phyloP scores from a whole-genome alignment of 176 grass and related monocot genomes.

The Lolium multiflorum region DNA sequence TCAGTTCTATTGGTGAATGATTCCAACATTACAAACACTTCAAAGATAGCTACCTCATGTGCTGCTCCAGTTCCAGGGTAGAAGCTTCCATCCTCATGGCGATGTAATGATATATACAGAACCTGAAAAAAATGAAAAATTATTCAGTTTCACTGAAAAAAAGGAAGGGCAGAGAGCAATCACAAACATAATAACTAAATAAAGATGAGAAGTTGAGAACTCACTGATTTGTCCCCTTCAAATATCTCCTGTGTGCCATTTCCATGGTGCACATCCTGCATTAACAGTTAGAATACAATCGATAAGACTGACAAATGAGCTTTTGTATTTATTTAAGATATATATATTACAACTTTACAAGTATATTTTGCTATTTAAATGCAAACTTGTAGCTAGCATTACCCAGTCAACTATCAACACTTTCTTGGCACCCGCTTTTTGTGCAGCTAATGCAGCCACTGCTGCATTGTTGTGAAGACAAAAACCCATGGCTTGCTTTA shows the following conservation, averaged over 20 bases:
- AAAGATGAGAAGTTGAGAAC: slow-evolving; percentile 34
- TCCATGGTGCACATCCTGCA: slow-evolving; percentile 98
- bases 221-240: slow-evolving; percentile 80
- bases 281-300: slow-evolving; percentile 33
- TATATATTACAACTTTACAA: not conserved
- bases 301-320: slow-evolving; percentile 12
- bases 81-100: slow-evolving; percentile 92
- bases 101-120: slow-evolving; percentile 96
- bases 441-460: slow-evolving; percentile 88
- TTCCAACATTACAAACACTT: not conserved
- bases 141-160: not conserved
- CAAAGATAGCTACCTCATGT: slow-evolving; percentile 70
- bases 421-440: slow-evolving; percentile 93
- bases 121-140: slow-evolving; percentile 47
- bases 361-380: slow-evolving; percentile 15
- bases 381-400: slow-evolving; percentile 49
- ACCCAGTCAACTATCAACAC: slow-evolving; percentile 99
- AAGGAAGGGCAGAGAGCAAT: slow-evolving; percentile 7
- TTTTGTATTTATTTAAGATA: not conserved
- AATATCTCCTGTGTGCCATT: slow-evolving; percentile 99
- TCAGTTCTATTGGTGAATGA: not conserved
- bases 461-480: slow-evolving; percentile 98
- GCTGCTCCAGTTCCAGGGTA: slow-evolving; percentile 96
- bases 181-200: slow-evolving; percentile 15
- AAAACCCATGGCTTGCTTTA: slow-evolving; percentile 97